phyloP scores from a whole-genome alignment of 2,329 filamentous ascomycete species.

The Aspergillus persii region DNA sequence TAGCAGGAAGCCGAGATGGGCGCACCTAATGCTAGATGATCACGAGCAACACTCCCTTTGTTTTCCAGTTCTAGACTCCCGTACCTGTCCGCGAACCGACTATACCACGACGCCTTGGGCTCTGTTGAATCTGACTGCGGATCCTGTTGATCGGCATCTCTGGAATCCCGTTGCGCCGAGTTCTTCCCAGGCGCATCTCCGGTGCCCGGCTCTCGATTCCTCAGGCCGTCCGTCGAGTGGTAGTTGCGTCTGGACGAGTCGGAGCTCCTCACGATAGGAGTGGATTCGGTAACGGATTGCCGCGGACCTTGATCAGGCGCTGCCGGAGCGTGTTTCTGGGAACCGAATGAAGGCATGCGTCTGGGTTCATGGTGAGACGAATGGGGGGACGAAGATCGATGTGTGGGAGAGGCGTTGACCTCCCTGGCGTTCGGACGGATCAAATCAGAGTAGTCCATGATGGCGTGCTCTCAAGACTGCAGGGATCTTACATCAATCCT shows the following conservation, averaged over 20 bases:
- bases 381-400: conserved; percentile 22
- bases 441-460: conserved; percentile 34
- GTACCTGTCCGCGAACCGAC: conserved; percentile 55
- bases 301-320: conserved; percentile 16
- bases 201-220: conserved; percentile 13
- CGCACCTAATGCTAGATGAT: conserved; percentile 63
- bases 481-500: conserved; percentile 4
- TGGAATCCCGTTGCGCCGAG: conserved; percentile 7
- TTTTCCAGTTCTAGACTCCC: conserved; percentile 64
- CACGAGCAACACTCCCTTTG: conserved; percentile 63
- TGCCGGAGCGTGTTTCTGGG: conserved; percentile 19
- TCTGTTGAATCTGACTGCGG: conserved; percentile 12
- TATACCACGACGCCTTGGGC: conserved; percentile 44
- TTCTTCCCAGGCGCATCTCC: conserved; percentile 12
- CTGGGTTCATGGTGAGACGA: conserved; percentile 13
- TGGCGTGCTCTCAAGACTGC: conserved; percentile 31
- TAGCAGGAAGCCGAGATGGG: conserved; percentile 1
- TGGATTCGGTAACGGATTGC: conserved; percentile 27
- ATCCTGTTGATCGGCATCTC: conserved; percentile 5
- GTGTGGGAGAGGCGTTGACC: conserved; percentile 20
- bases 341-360: conserved; percentile 25
- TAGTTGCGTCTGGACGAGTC: conserved; percentile 29
- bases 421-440: conserved; percentile 20
- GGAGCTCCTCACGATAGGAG: conserved; percentile 30
- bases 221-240: conserved; percentile 29